Evolutionary conservation across 2,329 filamentous ascomycete genomes (phyloP), one percentile per base, ranked within the genome.

Genomic region (Pseudogymnoascus sp.): DNA sequence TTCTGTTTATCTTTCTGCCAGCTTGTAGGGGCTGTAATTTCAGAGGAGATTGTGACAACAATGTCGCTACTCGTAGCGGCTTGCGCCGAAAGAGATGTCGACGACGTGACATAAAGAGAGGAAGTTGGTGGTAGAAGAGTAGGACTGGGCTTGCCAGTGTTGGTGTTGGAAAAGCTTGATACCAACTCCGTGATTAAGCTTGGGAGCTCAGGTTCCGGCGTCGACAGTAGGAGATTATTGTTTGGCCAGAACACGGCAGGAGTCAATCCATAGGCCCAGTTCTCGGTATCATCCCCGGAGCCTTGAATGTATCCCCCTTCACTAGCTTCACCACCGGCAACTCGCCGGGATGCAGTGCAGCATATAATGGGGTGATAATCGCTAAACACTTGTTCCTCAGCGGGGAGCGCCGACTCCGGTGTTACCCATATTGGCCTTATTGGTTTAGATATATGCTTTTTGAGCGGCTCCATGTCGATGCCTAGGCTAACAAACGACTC

Each of bases 211-310:
- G 82, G 79, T 67, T 96, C 92, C 0, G 80, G 68, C 0, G 85
- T 80, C 0, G 71, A 71, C 18, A 95, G 75, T 9, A 97, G 75
- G 5, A 69, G 37, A 0, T 81, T 75, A 39, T 75, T 76, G 66
- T 96, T 77, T 2, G 72, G 73, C 94, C 94, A 99, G 73, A 96
- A 99, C 0, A 92, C 64, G 0, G 76, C 71, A 0, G 92, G 83
- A 0, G 89, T 94, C 13, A 97, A 79, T 0, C 90, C 90, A 59
- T 82, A 76, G 1, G 91, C 87, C 94, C 94, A 99, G 66, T 89
- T 90, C 76, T 99, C 94, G 10, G 88, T 90, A 71, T 99, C 94
- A 72, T 99, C 94, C 2, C 88, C 94, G 0, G 92, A 92, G 57
- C 94, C 94, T 73, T 97, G 94, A 61, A 99, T 87, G 69, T 99